Conservation (phyloP, 1,284 basidiomycete species). For the Neotropicomus parvogracilis region DNA sequence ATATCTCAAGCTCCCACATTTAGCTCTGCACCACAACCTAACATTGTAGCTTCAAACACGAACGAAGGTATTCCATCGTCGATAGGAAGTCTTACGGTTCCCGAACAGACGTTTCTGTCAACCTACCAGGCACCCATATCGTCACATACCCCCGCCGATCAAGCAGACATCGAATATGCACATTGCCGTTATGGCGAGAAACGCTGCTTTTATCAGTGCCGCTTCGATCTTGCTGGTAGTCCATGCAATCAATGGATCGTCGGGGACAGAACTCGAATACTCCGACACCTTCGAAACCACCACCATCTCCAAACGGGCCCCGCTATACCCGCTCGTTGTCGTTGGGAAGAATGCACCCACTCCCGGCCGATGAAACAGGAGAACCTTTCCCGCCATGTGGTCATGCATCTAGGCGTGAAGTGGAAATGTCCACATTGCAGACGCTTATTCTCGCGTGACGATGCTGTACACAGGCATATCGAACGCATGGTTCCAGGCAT, state of each 20-base stretch:
- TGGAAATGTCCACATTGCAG: constrained; percentile 30
- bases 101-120: not conserved
- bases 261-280: constrained; percentile 25
- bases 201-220: constrained; percentile 26
- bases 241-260: constrained; percentile 28
- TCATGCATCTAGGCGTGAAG: constrained; percentile 31
- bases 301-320: constrained; percentile 24
- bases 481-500: constrained; percentile 28
- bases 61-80: constrained; percentile 4
- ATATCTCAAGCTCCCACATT: not conserved
- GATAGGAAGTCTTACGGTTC: not conserved
- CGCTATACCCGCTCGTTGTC: constrained; percentile 16
- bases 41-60: not conserved
- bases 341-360: constrained; percentile 27
- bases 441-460: constrained; percentile 30
- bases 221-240: constrained; percentile 23
- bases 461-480: constrained; percentile 31
- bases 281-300: constrained; percentile 26
- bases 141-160: constrained; percentile 9
- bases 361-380: constrained; percentile 31
- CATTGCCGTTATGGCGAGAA: constrained; percentile 15
- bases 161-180: constrained; percentile 23
- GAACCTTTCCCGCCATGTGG: constrained; percentile 32
- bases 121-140: not conserved
- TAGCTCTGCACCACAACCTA: constrained; percentile 3